phyloP scores from a whole-genome alignment of 2,329 filamentous ascomycete species.

The Catunica adiposa region DNA sequence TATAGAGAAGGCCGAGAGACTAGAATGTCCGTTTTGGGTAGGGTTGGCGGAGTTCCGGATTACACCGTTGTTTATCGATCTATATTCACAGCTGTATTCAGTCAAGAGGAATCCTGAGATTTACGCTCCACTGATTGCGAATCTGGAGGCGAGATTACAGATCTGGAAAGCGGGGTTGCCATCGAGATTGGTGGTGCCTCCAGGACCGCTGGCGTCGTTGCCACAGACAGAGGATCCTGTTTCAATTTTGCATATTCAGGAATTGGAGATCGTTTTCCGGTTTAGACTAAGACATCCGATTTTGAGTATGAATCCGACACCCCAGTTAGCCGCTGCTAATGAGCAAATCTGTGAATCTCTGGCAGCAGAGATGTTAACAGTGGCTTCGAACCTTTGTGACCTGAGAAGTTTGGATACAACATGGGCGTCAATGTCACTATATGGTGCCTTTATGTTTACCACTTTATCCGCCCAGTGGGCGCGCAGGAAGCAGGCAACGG shows the following conservation, averaged over 20 bases:
- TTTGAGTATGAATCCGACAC: constrained; percentile 37
- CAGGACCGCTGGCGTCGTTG: constrained; percentile 20
- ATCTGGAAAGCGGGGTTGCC: constrained; percentile 50
- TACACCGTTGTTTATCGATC: constrained; percentile 50
- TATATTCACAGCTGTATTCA: constrained; percentile 63
- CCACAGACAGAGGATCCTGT: constrained; percentile 25
- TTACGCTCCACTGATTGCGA: constrained; percentile 46
- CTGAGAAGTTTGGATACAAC: constrained; percentile 59
- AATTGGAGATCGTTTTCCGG: constrained; percentile 39
- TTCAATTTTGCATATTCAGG: constrained; percentile 34
- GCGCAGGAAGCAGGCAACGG: constrained; percentile 41
- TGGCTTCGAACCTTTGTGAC: constrained; percentile 41
- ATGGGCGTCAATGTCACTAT: constrained; percentile 59
- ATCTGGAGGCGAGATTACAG: constrained; percentile 47
- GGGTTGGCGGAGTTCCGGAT: constrained; percentile 51
- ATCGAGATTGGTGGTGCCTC: constrained; percentile 30
- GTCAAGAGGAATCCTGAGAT: constrained; percentile 43
- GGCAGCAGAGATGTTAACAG: constrained; percentile 45
- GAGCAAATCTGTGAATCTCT: constrained; percentile 50
- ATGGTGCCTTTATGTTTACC: constrained; percentile 57
- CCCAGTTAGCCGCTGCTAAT: constrained; percentile 41
- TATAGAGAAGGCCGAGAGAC: constrained; percentile 20
- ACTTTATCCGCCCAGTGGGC: constrained; percentile 54
- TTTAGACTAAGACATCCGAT: constrained; percentile 46
- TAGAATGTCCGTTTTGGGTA: constrained; percentile 50